Base-by-base conservation (phyloP, 2,329 filamentous ascomycete species). In the Talaromyces sp. region DNA sequence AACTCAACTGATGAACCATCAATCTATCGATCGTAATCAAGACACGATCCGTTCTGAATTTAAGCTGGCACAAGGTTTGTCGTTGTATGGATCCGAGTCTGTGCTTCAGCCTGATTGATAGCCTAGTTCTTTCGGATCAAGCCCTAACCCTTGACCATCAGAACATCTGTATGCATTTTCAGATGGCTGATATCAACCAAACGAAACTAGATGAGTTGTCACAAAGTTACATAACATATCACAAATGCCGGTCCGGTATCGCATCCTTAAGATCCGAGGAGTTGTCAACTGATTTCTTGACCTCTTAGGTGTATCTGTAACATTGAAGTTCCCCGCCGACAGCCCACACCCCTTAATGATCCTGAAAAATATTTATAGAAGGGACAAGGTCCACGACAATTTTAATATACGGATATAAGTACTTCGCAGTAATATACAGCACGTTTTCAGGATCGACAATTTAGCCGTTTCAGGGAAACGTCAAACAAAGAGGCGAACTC, bases 41-140 rank as follows among this genome's bases (percentile, higher is more conserved):
- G 11, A 56, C 5, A 36, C 51, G 22, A 31, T 51, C 36, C 8
- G 7, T 13, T 22, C 10, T 34, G 27, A n/a, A 54, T 54, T 6
- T 13, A 54, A 29, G n/a, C 25, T 53, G 25, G 25, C 27, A 53
- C 27, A 53, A 54, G 31, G 53, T 56, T 56, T 56, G 31, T 36
- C n/a, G 7, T 19, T 38, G 31, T 15, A 56, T 22, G 53, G 49
- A 27, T 53, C 49, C 15, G 27, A 31, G 53, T 56, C 53, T 38
- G 53, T 56, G 53, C 53, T 56, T 56, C 31, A 22, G 53, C 31
- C 29, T 25, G 53, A 11, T 56, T 22, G n/a, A 38, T 56, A 56
- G 53, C 8, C 29, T 56, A 56, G 38, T 56, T 17, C n/a, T 36
- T 10, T 34, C 10, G 27, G 29, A 54, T 15, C 19, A 5, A 36